Base-by-base conservation (phyloP, 345 rosid genomes). In the Citrus unshiu region DNA sequence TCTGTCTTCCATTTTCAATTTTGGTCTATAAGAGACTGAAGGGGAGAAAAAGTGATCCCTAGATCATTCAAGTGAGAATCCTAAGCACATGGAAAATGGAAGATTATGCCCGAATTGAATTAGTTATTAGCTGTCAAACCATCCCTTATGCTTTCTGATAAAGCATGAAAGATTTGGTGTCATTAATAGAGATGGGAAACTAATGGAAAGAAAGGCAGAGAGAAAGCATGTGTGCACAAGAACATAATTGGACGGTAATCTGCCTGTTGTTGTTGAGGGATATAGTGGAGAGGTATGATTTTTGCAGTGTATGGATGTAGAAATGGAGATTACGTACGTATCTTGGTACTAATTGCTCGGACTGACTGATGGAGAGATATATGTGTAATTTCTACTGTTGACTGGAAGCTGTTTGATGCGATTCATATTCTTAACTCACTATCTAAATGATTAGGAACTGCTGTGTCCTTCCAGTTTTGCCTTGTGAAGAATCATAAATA, bases 401-500 rank as follows among this genome's bases (percentile, higher is more conserved):
- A 29, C 39, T 57, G 59, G 59, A 35, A 34, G 64, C 46, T 77
- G 40, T 70, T 37, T 81, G 56, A 66, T 58, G 40, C 25, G 62
- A 40, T 34, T 68, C 54, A 35, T 56, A 34, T 72, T 24, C 34
- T 68, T 32, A 54, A 43, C 72, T 61, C 72, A 39, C 72, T 49
- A 43, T 49, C 16, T 79, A 60, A 69, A 35, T 40, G 71, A 61
- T 63, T 77, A 25, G 69, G n/a, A 30, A 64, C 73, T 73, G 60
- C 19, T 43, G 49, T 65, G 63, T 46, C 18, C 21, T 34, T 69
- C 1, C 71, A 56, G 56, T 76, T 10, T 51, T 74, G 73, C 76
- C 40, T 66, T 46, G 19, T 70, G 78, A 84, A 74, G 86, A 46
- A 83, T 43, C 39, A 56, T 72, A 79, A 51, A 39, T 68, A 40